Percentiles rank a stretch among this genome's conserved stretches.
Conservation (phyloP, 2,329 filamentous ascomycete species). For the Colletotrichum sp. region DNA sequence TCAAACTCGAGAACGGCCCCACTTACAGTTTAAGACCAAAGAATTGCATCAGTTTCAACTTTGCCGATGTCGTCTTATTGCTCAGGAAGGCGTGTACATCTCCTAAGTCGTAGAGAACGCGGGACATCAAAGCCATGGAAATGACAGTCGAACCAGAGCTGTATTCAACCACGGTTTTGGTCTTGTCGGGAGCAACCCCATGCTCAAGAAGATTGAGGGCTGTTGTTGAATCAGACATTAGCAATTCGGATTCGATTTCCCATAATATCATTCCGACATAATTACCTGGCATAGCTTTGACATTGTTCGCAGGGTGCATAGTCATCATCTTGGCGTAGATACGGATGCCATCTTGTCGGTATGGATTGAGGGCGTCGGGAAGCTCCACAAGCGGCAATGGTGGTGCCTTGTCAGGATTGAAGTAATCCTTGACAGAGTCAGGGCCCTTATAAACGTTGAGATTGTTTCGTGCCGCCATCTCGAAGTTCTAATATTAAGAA, state of each 20-base stretch:
- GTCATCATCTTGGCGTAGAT: slow-evolving; percentile 73
- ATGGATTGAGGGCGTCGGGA: slow-evolving; percentile 62
- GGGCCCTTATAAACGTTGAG: slow-evolving; percentile 64
- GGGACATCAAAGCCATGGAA: slow-evolving; percentile 60
- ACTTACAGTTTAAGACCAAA: slow-evolving; percentile 60
- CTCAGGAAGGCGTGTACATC: slow-evolving; percentile 62
- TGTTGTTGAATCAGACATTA: not conserved
- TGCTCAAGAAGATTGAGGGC: slow-evolving; percentile 56
- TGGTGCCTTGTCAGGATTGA: slow-evolving; percentile 61
- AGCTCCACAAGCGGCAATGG: slow-evolving; percentile 67
- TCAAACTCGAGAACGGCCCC: not conserved
- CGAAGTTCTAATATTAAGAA: not conserved
- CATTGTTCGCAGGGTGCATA: slow-evolving; percentile 68
- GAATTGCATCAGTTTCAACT: slow-evolving; percentile 61
- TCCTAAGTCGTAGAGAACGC: slow-evolving; percentile 53
- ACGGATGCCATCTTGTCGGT: slow-evolving; percentile 59
- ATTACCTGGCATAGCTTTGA: slow-evolving; percentile 60
- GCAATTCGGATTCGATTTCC: not conserved
- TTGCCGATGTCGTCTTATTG: slow-evolving; percentile 61
- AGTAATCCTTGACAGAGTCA: slow-evolving; percentile 62
- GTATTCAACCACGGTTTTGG: slow-evolving; percentile 61
- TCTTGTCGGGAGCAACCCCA: slow-evolving; percentile 44
- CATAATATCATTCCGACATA: not conserved
- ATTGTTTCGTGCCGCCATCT: slow-evolving; percentile 23
- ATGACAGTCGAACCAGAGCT: slow-evolving; percentile 68